Conservation (phyloP, 2,329 filamentous ascomycete genomes). For the Curvularia spicifera region DNA sequence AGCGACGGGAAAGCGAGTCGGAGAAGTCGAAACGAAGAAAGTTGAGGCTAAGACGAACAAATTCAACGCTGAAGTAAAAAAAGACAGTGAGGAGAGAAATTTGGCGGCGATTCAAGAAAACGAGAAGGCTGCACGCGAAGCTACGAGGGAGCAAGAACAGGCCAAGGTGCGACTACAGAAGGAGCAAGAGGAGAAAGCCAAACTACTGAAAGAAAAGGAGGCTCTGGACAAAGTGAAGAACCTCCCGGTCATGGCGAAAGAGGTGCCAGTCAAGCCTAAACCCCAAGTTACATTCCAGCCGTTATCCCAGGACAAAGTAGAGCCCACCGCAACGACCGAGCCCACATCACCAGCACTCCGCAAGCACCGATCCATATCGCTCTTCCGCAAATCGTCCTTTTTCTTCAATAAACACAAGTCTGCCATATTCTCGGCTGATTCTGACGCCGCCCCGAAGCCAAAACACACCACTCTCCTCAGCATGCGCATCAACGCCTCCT, state of each 20-base stretch:
- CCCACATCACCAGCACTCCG: slow-evolving; percentile 7
- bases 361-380: slow-evolving; percentile 4
- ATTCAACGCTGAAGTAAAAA: neutral
- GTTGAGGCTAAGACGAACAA: slow-evolving; percentile 6
- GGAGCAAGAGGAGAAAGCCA: neutral
- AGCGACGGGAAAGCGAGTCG: slow-evolving; percentile 9
- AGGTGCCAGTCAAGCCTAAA: neutral
- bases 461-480: slow-evolving; percentile 26
- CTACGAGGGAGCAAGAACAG: neutral
- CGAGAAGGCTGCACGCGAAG: neutral
- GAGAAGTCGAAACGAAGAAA: neutral
- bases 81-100: neutral
- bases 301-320: slow-evolving; percentile 1
- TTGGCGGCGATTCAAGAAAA: neutral
- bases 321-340: slow-evolving; percentile 2
- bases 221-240: neutral
- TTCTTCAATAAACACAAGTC: slow-evolving; percentile 15
- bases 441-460: slow-evolving; percentile 10
- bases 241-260: neutral
- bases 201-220: neutral
- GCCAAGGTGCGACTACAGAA: neutral
- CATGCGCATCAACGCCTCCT: slow-evolving; percentile 20
- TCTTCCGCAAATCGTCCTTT: slow-evolving; percentile 20
- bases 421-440: neutral
- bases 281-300: neutral